phyloP scores from a whole-genome alignment of 306 rosid species.

The Quercus gilva region DNA sequence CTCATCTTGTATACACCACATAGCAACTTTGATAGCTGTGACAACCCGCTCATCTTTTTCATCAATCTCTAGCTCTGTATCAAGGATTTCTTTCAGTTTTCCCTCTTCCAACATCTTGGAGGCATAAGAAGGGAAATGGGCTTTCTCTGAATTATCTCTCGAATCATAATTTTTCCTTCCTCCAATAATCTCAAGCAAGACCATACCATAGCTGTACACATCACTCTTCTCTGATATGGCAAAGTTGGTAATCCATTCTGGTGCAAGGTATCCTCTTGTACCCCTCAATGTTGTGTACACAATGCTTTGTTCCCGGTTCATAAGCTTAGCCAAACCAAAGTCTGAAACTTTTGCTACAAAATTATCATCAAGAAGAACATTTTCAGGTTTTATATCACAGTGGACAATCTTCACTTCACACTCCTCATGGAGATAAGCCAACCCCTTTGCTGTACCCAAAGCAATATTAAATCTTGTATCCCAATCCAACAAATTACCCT shows the following conservation, averaged over 20 bases:
- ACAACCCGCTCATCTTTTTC: conserved; percentile 37
- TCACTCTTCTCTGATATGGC: conserved; percentile 46
- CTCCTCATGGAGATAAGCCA: conserved; percentile 45
- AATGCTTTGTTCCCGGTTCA: conserved; percentile 29
- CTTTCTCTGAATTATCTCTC: conserved; percentile 18
- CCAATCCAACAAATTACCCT: conserved; percentile 32
- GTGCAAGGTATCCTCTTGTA: conserved; percentile 47
- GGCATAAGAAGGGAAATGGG: conserved; percentile 35
- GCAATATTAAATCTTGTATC: conserved; percentile 41
- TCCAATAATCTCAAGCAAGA: conserved; percentile 38
- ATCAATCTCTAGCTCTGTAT: conserved; percentile 45
- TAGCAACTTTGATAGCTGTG: conserved; percentile 25
- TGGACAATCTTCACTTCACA: conserved; percentile 45
- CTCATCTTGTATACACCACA: conserved; percentile 43
- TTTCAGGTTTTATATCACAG: conserved; percentile 48
- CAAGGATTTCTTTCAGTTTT: conserved; percentile 45
- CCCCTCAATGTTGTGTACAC: conserved; percentile 34
- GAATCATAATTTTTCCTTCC: conserved; percentile 31
- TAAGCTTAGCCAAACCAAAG: conserved; percentile 40
- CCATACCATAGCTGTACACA: conserved; percentile 42
- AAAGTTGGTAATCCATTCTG: conserved; percentile 41
- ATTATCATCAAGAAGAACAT: conserved; percentile 38
- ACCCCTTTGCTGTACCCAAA: conserved; percentile 37
- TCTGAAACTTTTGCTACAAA: conserved; percentile 38
- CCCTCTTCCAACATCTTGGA: conserved; percentile 44